Conservation (phyloP, 208 protist genomes). For the Chromosphaera perkinsii region DNA sequence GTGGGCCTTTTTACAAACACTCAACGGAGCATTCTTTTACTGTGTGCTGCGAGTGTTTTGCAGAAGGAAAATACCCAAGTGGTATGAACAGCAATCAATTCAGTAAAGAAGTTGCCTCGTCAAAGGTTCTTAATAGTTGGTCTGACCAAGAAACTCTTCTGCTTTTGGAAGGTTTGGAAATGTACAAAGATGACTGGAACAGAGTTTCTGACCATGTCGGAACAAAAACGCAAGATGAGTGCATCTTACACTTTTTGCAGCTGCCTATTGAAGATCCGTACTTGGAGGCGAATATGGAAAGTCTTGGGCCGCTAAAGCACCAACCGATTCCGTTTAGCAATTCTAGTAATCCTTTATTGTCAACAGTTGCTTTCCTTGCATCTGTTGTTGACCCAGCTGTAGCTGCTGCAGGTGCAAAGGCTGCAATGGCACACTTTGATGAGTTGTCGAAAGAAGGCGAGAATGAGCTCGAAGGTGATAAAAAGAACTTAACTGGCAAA, state of each 20-base stretch:
- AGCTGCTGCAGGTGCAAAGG: conserved; percentile 34
- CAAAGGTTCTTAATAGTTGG: not conserved
- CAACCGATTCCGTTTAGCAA: conserved; percentile 10
- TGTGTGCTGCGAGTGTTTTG: conserved; percentile 1
- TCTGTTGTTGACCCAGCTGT: conserved; percentile 28
- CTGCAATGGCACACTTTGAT: not conserved
- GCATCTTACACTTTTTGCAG: conserved; percentile 30
- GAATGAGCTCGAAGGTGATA: conserved; percentile 13
- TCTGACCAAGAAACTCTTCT: not conserved
- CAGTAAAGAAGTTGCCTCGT: not conserved
- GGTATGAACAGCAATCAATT: not conserved
- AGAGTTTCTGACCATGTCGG: conserved; percentile 24
- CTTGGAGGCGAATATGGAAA: conserved; percentile 18
- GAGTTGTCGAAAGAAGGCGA: not conserved
- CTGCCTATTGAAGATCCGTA: conserved; percentile 39
- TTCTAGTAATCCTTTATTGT: conserved; percentile 33
- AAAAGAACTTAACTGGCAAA: not conserved
- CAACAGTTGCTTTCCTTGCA: conserved; percentile 27
- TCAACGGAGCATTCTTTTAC: not conserved
- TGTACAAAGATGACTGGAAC: conserved; percentile 28
- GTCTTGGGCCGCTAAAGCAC: not conserved
- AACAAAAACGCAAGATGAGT: conserved; percentile 28
- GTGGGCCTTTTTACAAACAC: not conserved
- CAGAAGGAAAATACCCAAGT: not conserved
- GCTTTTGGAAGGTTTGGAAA: conserved; percentile 26